A percentile compares a stretch with the other conserved stretches of the same genome.
phyloP scores from a whole-genome alignment of 225 moss, liverwort and hornwort species.

The Sphagnum tenellum region DNA sequence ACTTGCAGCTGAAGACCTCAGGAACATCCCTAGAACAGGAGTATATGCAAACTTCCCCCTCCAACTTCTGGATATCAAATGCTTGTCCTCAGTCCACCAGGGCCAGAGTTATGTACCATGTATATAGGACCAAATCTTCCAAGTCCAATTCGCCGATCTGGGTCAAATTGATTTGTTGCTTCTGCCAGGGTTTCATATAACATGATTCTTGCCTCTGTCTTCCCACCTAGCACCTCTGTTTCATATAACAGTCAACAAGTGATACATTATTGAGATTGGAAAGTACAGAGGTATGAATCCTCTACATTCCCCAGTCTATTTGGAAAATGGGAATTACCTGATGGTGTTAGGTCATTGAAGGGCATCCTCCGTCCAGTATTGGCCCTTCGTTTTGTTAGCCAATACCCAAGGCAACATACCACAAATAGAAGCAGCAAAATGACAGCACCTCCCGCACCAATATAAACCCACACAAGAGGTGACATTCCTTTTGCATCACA shows the following conservation, averaged over 20 bases:
- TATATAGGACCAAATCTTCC: constrained; percentile 41
- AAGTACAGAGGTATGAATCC: too few relatives aligned
- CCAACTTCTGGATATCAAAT: too few relatives aligned
- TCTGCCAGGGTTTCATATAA: constrained; percentile 22
- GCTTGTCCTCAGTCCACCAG: neutral
- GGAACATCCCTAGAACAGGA: too few relatives aligned
- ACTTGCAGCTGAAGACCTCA: too few relatives aligned
- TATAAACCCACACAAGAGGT: constrained; percentile 9
- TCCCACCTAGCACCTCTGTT: constrained; percentile 31
- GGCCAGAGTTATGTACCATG: constrained; percentile 13
- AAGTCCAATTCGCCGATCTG: constrained; percentile 24
- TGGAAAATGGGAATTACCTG: constrained; percentile 15
- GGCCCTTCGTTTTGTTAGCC: constrained; percentile 3
- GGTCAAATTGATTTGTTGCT: constrained; percentile 36
- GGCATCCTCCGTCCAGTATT: constrained; percentile 23
- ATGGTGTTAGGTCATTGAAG: constrained; percentile 19
- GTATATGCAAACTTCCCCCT: too few relatives aligned
- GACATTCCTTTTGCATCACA: too few relatives aligned
- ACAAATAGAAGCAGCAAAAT: constrained; percentile 7
- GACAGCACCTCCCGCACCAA: constrained; percentile 7
- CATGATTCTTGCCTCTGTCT: constrained; percentile 16
- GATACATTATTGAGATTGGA: too few relatives aligned
- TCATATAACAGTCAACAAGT: neutral
- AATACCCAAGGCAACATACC: constrained; percentile 22
- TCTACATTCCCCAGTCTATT: neutral